These are phyloP conservation scores for Apocynum venetum DNA, from an alignment of 257 asterid genomes.

Conservation along the genomic window DNA sequence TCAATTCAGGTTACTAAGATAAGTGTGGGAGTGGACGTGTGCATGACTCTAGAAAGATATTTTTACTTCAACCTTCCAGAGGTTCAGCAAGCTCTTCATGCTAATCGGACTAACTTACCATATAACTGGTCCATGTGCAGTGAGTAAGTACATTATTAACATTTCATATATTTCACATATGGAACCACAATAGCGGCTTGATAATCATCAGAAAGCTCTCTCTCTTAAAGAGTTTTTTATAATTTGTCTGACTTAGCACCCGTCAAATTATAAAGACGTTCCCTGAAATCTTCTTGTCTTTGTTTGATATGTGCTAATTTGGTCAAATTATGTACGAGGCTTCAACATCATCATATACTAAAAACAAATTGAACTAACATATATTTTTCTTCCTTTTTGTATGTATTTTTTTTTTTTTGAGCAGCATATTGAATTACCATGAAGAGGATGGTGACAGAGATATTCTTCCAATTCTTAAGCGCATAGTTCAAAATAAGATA, in stretches of 20 bases:
- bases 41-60: constrained; percentile 49
- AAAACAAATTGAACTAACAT: neutral
- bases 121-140: constrained; percentile 66
- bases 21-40: constrained; percentile 56
- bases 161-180: too few relatives aligned
- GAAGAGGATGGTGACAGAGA: constrained; percentile 22
- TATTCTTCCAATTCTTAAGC: constrained; percentile 34
- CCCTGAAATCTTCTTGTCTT: too few relatives aligned
- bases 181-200: too few relatives aligned
- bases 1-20: constrained; percentile 37
- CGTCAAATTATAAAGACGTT: too few relatives aligned
- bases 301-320: too few relatives aligned
- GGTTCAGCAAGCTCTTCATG: constrained; percentile 80
- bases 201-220: too few relatives aligned
- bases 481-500: constrained; percentile 23
- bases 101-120: constrained; percentile 57
- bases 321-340: too few relatives aligned
- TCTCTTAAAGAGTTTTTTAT: too few relatives aligned
- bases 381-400: neutral
- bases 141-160: constrained; percentile 31
- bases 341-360: too few relatives aligned
- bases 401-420: neutral
- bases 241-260: too few relatives aligned
- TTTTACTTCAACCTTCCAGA: constrained; percentile 62
- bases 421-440: constrained; percentile 26